A percentile compares a stretch with the other conserved stretches of the same genome.
These are phyloP conservation scores for Penicillium angulare DNA, from an alignment of 495 filamentous ascomycete genomes.

Conservation along the genomic window DNA sequence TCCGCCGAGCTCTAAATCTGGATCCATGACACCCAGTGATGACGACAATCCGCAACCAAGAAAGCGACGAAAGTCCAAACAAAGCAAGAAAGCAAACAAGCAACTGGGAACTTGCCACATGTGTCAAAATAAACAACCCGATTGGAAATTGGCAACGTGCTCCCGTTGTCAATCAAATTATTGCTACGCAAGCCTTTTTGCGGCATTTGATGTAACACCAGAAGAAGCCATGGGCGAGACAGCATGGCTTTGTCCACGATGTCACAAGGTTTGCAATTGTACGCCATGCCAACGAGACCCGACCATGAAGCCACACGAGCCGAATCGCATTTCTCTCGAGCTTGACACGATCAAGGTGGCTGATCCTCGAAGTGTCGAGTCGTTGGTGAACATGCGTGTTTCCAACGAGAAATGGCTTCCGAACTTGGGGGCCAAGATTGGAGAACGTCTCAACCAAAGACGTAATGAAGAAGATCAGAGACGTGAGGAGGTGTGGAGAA, in stretches of 20 bases:
- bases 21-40: no score
- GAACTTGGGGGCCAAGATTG: slow-evolving; percentile 49
- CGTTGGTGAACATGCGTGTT: slow-evolving; percentile 77
- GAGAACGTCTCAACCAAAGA: background rate
- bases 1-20: no score
- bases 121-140: slow-evolving; percentile 68
- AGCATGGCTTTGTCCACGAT: slow-evolving; percentile 85
- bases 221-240: slow-evolving; percentile 72
- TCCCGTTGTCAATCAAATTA: slow-evolving; percentile 69
- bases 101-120: slow-evolving; percentile 68
- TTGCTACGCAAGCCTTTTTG: slow-evolving; percentile 85
- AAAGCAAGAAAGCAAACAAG: slow-evolving; percentile 41
- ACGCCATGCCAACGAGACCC: slow-evolving; percentile 64
- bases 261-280: slow-evolving; percentile 80
- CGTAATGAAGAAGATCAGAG: background rate
- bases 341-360: slow-evolving; percentile 86
- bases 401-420: slow-evolving; percentile 79
- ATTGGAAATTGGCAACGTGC: slow-evolving; percentile 80
- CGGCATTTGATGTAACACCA: slow-evolving; percentile 85
- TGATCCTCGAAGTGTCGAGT: slow-evolving; percentile 84
- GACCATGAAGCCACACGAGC: slow-evolving; percentile 69
- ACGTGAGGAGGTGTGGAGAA: background rate
- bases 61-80: slow-evolving; percentile 49
- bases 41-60: slow-evolving; percentile 38
- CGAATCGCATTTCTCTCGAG: slow-evolving; percentile 78